Conservation (phyloP, 805 yeast species). For the Spencermartinsiella europaea region DNA sequence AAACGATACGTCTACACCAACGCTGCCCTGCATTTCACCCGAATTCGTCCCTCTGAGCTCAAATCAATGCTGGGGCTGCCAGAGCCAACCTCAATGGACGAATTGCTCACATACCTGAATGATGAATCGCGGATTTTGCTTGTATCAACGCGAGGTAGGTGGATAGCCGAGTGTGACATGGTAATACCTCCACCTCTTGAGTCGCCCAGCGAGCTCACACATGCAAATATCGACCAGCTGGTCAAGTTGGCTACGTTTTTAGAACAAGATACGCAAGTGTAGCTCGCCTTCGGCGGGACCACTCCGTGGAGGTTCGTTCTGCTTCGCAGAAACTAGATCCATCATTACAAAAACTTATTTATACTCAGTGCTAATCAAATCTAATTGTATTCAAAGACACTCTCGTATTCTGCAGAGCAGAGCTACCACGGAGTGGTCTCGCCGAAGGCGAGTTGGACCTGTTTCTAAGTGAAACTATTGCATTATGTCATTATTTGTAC, state of each 20-base stretch:
- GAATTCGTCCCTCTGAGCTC: not conserved
- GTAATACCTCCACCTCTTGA: not conserved
- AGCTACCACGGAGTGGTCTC: no score
- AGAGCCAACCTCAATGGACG: not conserved
- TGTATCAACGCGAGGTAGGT: not conserved
- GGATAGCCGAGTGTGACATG: not conserved
- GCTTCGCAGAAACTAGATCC: not conserved
- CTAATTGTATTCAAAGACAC: no score
- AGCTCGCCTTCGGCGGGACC: constrained; percentile 1
- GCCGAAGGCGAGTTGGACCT: no score
- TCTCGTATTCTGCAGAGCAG: no score
- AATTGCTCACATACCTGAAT: not conserved
- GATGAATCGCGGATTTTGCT: not conserved
- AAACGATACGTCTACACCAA: not conserved
- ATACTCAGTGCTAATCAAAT: constrained; percentile 1
- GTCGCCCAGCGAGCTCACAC: not conserved
- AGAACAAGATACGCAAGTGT: constrained; percentile 1
- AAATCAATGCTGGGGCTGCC: not conserved
- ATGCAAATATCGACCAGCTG: not conserved
- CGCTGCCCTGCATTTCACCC: not conserved
- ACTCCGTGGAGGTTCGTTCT: not conserved
- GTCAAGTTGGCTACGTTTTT: not conserved
- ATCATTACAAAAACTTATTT: not conserved
- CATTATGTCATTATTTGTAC: no score
- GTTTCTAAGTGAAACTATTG: no score